A percentile compares a stretch with the other conserved stretches of the same genome.
Conservation (phyloP, 2,329 filamentous ascomycete species). For the Botrytis byssoidea region DNA sequence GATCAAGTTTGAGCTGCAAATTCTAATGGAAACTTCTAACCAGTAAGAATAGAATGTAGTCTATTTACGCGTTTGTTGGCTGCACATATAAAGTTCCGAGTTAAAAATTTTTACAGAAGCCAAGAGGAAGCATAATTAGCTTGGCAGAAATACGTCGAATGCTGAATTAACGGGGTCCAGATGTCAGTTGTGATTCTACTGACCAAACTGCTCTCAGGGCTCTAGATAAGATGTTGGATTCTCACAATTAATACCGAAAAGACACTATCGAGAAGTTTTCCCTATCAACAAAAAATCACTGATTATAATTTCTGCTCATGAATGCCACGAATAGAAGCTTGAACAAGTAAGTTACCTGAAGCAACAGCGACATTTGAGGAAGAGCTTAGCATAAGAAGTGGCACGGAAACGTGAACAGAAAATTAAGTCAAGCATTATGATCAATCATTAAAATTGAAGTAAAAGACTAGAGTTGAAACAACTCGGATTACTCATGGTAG, state of each 20-base stretch:
- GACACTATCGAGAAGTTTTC: accelerated
- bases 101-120: neutral
- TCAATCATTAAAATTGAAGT: neutral
- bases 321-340: neutral
- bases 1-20: neutral
- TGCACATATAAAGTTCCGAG: neutral
- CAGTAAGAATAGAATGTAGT: neutral
- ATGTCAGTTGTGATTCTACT: neutral
- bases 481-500: neutral
- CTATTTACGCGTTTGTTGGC: neutral
- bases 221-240: neutral
- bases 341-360: neutral
- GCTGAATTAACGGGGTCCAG: accelerated
- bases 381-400: neutral
- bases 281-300: neutral
- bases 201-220: neutral
- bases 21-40: neutral
- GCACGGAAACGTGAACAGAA: neutral
- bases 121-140: neutral
- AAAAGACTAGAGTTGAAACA: neutral
- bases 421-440: neutral
- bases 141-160: neutral
- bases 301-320: neutral
- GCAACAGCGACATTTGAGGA: neutral
- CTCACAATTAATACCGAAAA: neutral